Evolutionary conservation across 2,329 filamentous ascomycete genomes (phyloP), one percentile per base, ranked within the genome.

Genomic region (Phaeoacremonium minimum): DNA sequence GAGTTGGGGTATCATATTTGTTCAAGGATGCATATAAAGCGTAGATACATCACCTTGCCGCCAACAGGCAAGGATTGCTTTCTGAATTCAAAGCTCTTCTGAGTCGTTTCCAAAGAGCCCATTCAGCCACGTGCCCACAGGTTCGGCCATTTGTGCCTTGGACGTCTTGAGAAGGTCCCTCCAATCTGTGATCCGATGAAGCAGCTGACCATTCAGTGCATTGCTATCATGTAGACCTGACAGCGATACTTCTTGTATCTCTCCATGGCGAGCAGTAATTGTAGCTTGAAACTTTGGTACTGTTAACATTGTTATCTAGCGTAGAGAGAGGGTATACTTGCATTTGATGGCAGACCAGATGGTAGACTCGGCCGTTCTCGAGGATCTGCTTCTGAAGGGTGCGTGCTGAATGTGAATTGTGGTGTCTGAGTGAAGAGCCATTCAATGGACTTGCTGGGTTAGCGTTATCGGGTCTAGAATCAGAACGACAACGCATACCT

Each of bases 401-500:
- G 64, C 4, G 75, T 80, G 4, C 77, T 79, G 47, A 91, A 80
- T 7, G 74, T 79, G 57, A 95, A 96, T 37, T 83, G 82, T 2
- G 90, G 90, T 3, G 90, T 95, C 62, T 95, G 89, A 3, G 77
- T 77, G 60, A 84, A 95, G 40, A 84, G 83, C 88, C 89, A 96
- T 9, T 80, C 75, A 4, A 64, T 60, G 0, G 80, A 82, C 72
- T 80, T n/a, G 15, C 33, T 44, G 20, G 19, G 18, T 20, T 13
- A 33, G 14, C 8, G 6, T 32, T 15, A 14, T 4, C 22, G n/a
- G 6, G 19, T 8, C 31, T 33, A 13, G 16, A 28, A 9, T 2
- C 13, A 17, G 20, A 26, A 26, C 22, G 22, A n/a, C 22, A 9
- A 29, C 56, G 71, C 52, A 69, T 49, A 80, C 80, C 63, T 63